phyloP scores from a whole-genome alignment of 1,284 basidiomycete genomes.

The Sutorius eximius region DNA sequence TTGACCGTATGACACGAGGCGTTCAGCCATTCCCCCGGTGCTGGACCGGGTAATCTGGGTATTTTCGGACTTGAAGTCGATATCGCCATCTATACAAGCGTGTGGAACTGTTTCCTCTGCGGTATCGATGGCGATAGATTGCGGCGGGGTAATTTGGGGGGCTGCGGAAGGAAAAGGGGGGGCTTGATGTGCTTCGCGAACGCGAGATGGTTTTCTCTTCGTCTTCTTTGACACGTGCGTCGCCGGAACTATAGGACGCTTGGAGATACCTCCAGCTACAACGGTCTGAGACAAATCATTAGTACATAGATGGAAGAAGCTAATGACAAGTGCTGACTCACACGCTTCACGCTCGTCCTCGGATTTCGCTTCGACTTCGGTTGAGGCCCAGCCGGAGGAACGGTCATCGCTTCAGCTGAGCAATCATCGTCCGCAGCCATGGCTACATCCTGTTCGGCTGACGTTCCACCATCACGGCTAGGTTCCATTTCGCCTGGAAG shows the following conservation, averaged over 20 bases:
- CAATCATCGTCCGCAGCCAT: background rate
- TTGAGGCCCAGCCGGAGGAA: background rate
- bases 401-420: background rate
- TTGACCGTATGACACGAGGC: conserved; percentile 37
- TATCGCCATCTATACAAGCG: conserved; percentile 23
- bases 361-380: conserved; percentile 26
- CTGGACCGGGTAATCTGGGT: conserved; percentile 8
- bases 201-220: conserved; percentile 17
- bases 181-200: conserved; percentile 14
- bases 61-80: conserved; percentile 14
- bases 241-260: conserved; percentile 10
- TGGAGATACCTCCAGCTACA: conserved; percentile 15
- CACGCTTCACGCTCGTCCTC: conserved; percentile 25
- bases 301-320: conserved; percentile 15
- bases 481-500: conserved; percentile 11
- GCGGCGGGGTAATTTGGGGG: conserved; percentile 13
- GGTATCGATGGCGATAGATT: conserved; percentile 14
- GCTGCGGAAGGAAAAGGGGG: conserved; percentile 9
- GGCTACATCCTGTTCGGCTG: conserved; percentile 1
- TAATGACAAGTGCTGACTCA: conserved; percentile 21
- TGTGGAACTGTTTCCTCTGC: conserved; percentile 20
- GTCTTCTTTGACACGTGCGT: conserved; percentile 24
- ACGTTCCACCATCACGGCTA: background rate
- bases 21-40: conserved; percentile 26
- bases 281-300: conserved; percentile 16